Conservation (phyloP, 345 rosid genomes). For the Salix brachista region DNA sequence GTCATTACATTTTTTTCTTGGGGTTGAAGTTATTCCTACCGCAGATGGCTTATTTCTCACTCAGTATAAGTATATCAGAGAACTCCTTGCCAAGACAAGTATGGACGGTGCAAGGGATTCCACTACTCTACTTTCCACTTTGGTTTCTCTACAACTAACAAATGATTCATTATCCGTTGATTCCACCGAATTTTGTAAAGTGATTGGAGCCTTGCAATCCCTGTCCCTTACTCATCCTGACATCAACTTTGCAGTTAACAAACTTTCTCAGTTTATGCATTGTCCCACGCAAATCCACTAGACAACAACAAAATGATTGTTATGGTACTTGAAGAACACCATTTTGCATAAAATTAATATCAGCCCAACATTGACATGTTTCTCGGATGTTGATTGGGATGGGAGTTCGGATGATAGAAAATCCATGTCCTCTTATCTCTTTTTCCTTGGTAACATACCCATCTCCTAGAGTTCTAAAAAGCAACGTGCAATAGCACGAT, state of each 20-base stretch:
- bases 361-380: neutral
- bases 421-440: neutral
- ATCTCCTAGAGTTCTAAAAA: neutral
- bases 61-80: too few species aligned
- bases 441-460: neutral
- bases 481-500: neutral
- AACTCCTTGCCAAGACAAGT: too few species aligned
- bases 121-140: too few species aligned
- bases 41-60: too few species aligned
- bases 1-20: too few species aligned
- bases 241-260: neutral
- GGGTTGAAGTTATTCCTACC: too few species aligned
- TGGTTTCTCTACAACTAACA: too few species aligned
- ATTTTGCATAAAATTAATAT: neutral
- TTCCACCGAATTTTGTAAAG: too few species aligned
- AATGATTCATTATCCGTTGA: too few species aligned
- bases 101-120: too few species aligned
- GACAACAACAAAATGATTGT: neutral
- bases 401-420: too few species aligned
- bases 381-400: neutral
- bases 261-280: neutral
- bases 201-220: neutral
- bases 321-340: neutral
- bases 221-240: neutral
- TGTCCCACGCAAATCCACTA: neutral